These are phyloP conservation scores for Ophiostoma himal-ulmi DNA, from an alignment of 2,329 filamentous ascomycete genomes.

Conservation along the genomic window DNA sequence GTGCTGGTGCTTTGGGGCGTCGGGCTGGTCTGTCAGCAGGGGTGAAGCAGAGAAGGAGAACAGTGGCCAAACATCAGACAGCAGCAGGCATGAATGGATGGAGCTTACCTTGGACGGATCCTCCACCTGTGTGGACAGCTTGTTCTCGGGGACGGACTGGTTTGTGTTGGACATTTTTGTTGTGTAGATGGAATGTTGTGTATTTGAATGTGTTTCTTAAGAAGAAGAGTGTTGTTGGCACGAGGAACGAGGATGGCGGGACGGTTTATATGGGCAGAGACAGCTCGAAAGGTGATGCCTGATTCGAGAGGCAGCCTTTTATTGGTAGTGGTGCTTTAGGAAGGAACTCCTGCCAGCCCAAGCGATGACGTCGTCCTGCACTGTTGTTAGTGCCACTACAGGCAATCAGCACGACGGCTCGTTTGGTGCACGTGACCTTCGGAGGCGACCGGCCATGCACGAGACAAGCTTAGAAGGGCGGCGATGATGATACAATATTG, in stretches of 20 bases:
- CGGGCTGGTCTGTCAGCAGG: constrained; percentile 21
- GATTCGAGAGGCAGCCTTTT: constrained; percentile 17
- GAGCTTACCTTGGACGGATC: constrained; percentile 28
- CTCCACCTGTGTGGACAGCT: constrained; percentile 28
- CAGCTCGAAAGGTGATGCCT: constrained; percentile 13
- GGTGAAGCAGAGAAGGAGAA: neutral
- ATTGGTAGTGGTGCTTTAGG: constrained; percentile 1
- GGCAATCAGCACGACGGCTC: constrained; percentile 1
- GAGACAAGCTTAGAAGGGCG: neutral
- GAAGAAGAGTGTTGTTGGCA: neutral
- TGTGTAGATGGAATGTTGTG: neutral
- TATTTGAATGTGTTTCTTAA: too few relatives aligned
- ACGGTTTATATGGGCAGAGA: neutral
- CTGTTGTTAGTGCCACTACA: constrained; percentile 1
- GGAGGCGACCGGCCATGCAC: neutral
- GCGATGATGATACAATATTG: neutral
- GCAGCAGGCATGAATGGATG: neutral
- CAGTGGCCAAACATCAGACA: neutral
- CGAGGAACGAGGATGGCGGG: neutral
- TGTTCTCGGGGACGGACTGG: constrained; percentile 27
- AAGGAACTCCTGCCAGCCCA: neutral
- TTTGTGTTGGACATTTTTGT: constrained; percentile 25
- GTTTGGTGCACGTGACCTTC: neutral
- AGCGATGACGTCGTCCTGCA: constrained; percentile 21
- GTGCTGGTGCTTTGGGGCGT: constrained; percentile 33